Conservation (phyloP, 345 rosid genomes). For the Cardamine resedifolia region DNA sequence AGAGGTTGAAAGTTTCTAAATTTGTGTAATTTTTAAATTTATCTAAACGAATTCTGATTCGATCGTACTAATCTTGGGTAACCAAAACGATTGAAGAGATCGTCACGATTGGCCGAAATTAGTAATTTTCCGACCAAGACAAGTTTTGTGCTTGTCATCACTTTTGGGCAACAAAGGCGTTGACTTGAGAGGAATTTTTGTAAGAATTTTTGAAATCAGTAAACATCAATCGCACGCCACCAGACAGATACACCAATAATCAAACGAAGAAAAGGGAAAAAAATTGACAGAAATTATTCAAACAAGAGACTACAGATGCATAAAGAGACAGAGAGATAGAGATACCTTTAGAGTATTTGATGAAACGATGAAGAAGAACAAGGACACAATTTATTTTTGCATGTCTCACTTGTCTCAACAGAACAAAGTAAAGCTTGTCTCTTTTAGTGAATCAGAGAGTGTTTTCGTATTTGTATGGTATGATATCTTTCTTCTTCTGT, state of each 20-base stretch:
- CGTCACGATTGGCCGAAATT: conserved; percentile 26
- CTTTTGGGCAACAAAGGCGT: conserved; percentile 36
- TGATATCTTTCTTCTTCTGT: conserved; percentile 3
- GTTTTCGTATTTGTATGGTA: background rate
- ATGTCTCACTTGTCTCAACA: conserved; percentile 22
- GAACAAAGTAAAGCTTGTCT: conserved; percentile 7
- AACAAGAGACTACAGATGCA: background rate
- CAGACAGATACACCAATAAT: conserved; percentile 26
- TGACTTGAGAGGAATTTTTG: conserved; percentile 27
- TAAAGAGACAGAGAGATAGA: background rate
- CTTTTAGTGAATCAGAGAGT: conserved; percentile 28
- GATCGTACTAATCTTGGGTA: conserved; percentile 34
- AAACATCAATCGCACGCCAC: conserved; percentile 36
- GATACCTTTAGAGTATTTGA: conserved; percentile 7
- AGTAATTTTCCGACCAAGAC: conserved; percentile 38
- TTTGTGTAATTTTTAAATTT: background rate
- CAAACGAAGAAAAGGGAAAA: background rate
- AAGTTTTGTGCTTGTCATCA: background rate
- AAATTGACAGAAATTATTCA: background rate
- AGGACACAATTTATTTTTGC: conserved; percentile 23
- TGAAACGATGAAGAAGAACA: conserved; percentile 18
- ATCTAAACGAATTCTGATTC: conserved; percentile 20
- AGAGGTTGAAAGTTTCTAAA: conserved; percentile 23
- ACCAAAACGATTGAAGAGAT: conserved; percentile 24
- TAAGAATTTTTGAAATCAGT: conserved; percentile 22